Base-by-base conservation (phyloP, 2,329 filamentous ascomycete genomes). In the Aaosphaeria arxii region DNA sequence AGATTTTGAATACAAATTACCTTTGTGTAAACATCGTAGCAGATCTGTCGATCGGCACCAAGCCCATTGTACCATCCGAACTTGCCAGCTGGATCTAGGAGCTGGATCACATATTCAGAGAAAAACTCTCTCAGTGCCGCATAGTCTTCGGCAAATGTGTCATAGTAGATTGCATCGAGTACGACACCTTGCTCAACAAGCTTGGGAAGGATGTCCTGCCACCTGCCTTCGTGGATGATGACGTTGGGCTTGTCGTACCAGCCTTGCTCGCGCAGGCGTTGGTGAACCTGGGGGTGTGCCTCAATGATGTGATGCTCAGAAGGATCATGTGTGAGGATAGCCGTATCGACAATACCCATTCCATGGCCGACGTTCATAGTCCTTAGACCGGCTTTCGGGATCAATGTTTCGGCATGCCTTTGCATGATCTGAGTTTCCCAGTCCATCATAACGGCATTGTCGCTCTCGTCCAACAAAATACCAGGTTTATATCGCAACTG, bases 381-480 rank as follows among this genome's bases (percentile, higher is more conserved):
- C 41, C 84, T 81, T 55, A 87, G 81, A 2, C 86, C 87, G 0
- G 65, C 45, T 38, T 75, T 75, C 5, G 85, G 76, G 1, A 86
- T 74, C 1, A 95, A 75, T 11, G 82, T 79, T 52, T 85, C 79
- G 41, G 90, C 89, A 46, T 87, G 89, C 44, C 82, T 80, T 50
- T 81, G 81, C 90, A 95, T 95, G 59, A 95, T 94, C 55, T 85
- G 83, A 2, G 85, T 87, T 71, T 95, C 90, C 90, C 90, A 95
- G 36, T 85, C 81, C 90, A 95, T 95, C 90, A 95, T 95, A 41
- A 95, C 88, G 45, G 88, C 89, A 66, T 95, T 95, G 52, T 84
- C 79, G 54, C 84, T 82, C 4, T 82, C 78, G 63, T 94, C 89
- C 5, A 94, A 78, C 2, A 94, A 80, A 28, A 69, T 69, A 0